Evolutionary conservation across 805 yeast species (phyloP), one percentile per base, ranked within the genome.

Genomic region (Sungouiella thailandica): DNA sequence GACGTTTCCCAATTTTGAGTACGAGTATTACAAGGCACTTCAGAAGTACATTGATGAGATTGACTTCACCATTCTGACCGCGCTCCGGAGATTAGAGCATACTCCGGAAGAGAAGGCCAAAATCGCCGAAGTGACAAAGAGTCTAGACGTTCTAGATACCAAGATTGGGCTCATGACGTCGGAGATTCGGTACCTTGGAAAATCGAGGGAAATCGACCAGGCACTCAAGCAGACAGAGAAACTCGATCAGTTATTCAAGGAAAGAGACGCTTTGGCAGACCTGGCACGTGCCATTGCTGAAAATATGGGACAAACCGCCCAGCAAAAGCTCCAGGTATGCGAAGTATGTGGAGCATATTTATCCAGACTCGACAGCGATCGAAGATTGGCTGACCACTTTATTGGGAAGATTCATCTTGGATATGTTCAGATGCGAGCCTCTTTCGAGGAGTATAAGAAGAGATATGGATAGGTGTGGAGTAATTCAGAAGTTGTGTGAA

Each of bases 251-350:
- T 56, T 68, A 37, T 68, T 50, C 39, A 62, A 61, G 24, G 70
- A 74, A 43, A 62, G 88, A 44, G 74, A 69, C 18, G 52, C 53
- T 13, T 60, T 78, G 12, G 76, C 80, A 1, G 74, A 72, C 33
- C 72, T 70, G 31, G 78, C 83, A 4, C 61, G 82, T 26, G 69
- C 65, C 17, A 58, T 83, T 5, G 72, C 80, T 10, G 95, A 85
- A 37, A 79, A 76, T 49, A 69, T 82, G 6, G 93, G 94, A 2
- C 90, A 85, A 46, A 74, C 88, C 9, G 86, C 93, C 1, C 95
- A 84, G 51, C 97, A 89, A 50, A 85, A 86, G 55, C 65, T 89
- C 29, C 96, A 88, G 56, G 95, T 86, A 1, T 89, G 97, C 58
- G 83, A 77, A 43, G 78, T 77, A 1, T 89, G 97, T 60, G 96